Percentiles rank a stretch among this genome's conserved stretches.
phyloP scores from a whole-genome alignment of 768 basidiomycete species.

The Termitomyces sp. region DNA sequence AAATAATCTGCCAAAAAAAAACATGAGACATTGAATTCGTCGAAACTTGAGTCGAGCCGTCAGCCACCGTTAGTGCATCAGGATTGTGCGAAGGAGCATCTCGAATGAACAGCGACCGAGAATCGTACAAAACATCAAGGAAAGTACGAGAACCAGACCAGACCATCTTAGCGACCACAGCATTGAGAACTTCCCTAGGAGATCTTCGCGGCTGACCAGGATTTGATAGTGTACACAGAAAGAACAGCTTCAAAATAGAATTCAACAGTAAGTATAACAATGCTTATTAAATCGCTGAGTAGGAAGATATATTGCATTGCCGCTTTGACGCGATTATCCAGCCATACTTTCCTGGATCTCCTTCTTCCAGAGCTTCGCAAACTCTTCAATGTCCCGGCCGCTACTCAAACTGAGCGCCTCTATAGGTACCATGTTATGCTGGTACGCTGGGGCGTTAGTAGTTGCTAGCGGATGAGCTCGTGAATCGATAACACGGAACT shows the following conservation, averaged over 20 bases:
- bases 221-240: background rate
- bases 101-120: background rate
- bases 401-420: slow-evolving; percentile 81
- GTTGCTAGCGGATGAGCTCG: slow-evolving; percentile 64
- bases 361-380: slow-evolving; percentile 63
- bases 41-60: background rate
- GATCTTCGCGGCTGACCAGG: background rate
- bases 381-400: slow-evolving; percentile 70
- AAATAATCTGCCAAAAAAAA: background rate
- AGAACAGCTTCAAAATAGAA: background rate
- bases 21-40: background rate
- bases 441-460: slow-evolving; percentile 67
- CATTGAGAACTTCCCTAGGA: background rate
- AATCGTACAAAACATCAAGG: background rate
- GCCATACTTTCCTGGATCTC: slow-evolving; percentile 38
- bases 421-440: slow-evolving; percentile 89
- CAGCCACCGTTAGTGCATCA: background rate
- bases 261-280: background rate
- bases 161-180: background rate
- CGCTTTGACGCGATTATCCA: background rate
- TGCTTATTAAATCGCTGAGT: background rate
- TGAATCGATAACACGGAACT: slow-evolving; percentile 70
- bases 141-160: background rate
- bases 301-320: background rate
- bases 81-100: background rate